Evolutionary conservation across 192 early-diverging fungal genomes (phyloP).

Genomic region (Gonapodya prolifera): DNA sequence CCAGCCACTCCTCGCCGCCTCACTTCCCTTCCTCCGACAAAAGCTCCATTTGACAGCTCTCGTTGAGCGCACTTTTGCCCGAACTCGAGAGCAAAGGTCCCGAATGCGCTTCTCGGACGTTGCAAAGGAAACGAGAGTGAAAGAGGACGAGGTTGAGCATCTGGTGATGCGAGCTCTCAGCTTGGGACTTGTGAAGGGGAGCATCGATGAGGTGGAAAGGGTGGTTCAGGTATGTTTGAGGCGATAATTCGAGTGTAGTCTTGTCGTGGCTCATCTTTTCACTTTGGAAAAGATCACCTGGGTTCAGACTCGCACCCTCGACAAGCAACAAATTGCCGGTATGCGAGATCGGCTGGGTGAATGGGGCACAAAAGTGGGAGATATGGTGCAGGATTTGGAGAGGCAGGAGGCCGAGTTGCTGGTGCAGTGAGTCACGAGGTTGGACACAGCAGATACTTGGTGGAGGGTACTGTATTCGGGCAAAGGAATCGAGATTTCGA

Average conservation of each 20-base stretch:
- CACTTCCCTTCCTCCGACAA: constrained; percentile 66
- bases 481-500: too few species aligned
- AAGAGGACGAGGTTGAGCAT: constrained; percentile 82
- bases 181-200: constrained; percentile 80
- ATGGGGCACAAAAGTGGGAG: constrained; percentile 77
- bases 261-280: not conserved
- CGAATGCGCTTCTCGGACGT: constrained; percentile 68
- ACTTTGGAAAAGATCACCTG: constrained; percentile 56
- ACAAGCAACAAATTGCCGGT: constrained; percentile 72
- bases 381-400: constrained; percentile 56
- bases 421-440: constrained; percentile 1
- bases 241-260: not conserved
- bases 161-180: constrained; percentile 96
- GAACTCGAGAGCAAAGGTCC: constrained; percentile 56
- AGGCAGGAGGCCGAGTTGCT: constrained; percentile 48
- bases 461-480: too few species aligned
- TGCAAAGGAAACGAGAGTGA: constrained; percentile 66
- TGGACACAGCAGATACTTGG: too few species aligned
- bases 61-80: constrained; percentile 86
- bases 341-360: constrained; percentile 68
- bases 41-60: constrained; percentile 97
- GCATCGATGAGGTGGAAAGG: constrained; percentile 90
- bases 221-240: constrained; percentile 46
- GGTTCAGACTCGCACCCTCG: constrained; percentile 96
- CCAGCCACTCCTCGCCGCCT: constrained; percentile 68